phyloP scores from a whole-genome alignment of 441 rosid genomes.

The Omphalea diandra region DNA sequence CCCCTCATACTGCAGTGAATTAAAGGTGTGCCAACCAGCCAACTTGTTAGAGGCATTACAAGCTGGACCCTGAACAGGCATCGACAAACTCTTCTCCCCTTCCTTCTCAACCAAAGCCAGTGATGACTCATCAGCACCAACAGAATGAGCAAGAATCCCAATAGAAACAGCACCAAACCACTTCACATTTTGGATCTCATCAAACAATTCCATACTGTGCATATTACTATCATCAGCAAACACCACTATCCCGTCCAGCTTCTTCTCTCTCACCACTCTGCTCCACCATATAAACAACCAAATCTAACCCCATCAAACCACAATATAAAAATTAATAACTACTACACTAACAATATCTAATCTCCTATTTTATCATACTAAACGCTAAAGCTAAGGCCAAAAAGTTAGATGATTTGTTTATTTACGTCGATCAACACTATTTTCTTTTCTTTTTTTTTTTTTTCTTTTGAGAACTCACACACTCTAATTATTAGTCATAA shows the following conservation, averaged over 20 bases:
- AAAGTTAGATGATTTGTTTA: too few species aligned
- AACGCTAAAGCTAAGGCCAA: not conserved
- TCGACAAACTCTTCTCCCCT: slow-evolving; percentile 34
- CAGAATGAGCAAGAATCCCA: slow-evolving; percentile 76
- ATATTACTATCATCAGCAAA: slow-evolving; percentile 96
- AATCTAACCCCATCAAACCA: too few species aligned
- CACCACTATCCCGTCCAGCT: slow-evolving; percentile 87
- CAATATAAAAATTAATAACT: too few species aligned
- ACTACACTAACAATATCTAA: not conserved
- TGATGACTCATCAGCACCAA: slow-evolving; percentile 44
- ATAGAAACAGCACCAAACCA: slow-evolving; percentile 93
- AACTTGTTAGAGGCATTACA: slow-evolving; percentile 70
- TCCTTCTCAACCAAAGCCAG: slow-evolving; percentile 29
- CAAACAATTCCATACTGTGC: slow-evolving; percentile 96
- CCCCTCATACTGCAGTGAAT: slow-evolving; percentile 59
- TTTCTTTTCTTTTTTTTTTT: too few species aligned
- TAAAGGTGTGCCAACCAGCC: slow-evolving; percentile 88
- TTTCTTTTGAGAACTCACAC: too few species aligned
- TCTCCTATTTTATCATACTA: too few species aligned
- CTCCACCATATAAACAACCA: slow-evolving; percentile 26
- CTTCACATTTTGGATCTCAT: slow-evolving; percentile 86
- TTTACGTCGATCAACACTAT: too few species aligned
- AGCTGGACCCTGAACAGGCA: slow-evolving; percentile 97
- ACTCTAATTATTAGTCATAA: too few species aligned
- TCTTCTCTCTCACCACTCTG: slow-evolving; percentile 79